These are phyloP conservation scores for Boletus pseudo-olivaceus DNA, from an alignment of 768 basidiomycete genomes.

Conservation along the genomic window DNA sequence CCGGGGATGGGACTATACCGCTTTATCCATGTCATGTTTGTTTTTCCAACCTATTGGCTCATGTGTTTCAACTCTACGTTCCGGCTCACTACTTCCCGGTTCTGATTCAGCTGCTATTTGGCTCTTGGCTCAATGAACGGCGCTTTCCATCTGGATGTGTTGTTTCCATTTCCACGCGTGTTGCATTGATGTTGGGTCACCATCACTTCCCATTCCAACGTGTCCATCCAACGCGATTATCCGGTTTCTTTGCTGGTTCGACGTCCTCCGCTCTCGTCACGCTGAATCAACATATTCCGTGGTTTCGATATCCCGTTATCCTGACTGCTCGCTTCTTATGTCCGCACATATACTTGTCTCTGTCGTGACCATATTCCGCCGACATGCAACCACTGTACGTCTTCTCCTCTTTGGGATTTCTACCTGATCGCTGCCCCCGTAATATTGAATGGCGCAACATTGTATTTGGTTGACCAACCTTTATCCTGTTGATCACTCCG, in stretches of 20 bases:
- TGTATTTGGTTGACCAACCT: background rate
- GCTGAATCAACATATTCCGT: background rate
- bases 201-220: background rate
- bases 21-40: background rate
- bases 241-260: background rate
- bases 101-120: conserved; percentile 4
- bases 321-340: background rate
- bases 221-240: background rate
- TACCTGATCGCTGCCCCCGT: background rate
- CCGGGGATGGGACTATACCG: background rate
- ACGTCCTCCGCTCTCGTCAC: background rate
- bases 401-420: background rate
- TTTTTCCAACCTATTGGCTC: background rate
- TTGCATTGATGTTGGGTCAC: background rate
- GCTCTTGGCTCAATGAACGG: background rate
- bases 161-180: background rate
- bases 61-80: background rate
- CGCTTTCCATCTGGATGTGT: background rate
- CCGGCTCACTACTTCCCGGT: background rate
- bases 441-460: background rate
- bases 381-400: conserved; percentile 8
- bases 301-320: background rate
- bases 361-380: background rate
- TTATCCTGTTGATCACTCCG: background rate
- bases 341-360: background rate